Evolutionary conservation across 2,329 filamentous ascomycete genomes (phyloP).

Genomic region (Trichoderma sp.): DNA sequence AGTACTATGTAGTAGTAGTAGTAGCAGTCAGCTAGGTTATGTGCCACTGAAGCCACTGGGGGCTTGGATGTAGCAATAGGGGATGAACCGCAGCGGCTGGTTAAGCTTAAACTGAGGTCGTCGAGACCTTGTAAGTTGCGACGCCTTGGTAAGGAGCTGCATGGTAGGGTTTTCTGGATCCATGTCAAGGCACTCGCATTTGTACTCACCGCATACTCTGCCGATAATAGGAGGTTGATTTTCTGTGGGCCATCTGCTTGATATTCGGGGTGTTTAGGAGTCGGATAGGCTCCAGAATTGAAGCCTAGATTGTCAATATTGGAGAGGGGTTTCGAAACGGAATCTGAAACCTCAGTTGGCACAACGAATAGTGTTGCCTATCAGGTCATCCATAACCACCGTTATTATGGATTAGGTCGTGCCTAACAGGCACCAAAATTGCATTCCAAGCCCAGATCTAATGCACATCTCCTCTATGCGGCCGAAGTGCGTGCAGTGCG

Average conservation of each 20-base stretch:
- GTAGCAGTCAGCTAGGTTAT: not conserved
- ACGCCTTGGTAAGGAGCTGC: not conserved
- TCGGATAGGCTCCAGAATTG: not conserved
- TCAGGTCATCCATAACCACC: not conserved
- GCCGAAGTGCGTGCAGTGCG: too few relatives aligned
- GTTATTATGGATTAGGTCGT: not conserved
- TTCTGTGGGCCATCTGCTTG: not conserved
- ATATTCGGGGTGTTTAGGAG: not conserved
- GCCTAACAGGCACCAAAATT: not conserved
- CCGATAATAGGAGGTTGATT: not conserved
- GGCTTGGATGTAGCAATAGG: not conserved
- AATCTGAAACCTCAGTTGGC: not conserved
- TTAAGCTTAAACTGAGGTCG: constrained; percentile 1
- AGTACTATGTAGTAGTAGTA: too few relatives aligned
- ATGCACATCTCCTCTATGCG: not conserved
- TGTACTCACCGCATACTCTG: not conserved
- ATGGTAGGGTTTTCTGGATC: not conserved
- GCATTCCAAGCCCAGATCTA: not conserved
- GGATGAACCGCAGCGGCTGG: not conserved
- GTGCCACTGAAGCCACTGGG: not conserved
- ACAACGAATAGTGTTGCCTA: not conserved
- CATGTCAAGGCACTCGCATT: not conserved
- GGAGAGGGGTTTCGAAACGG: not conserved
- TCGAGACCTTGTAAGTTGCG: not conserved
- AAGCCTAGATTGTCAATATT: not conserved